Evolutionary conservation across 441 rosid genomes (phyloP).

Genomic region (Bruguiera hainesii): DNA sequence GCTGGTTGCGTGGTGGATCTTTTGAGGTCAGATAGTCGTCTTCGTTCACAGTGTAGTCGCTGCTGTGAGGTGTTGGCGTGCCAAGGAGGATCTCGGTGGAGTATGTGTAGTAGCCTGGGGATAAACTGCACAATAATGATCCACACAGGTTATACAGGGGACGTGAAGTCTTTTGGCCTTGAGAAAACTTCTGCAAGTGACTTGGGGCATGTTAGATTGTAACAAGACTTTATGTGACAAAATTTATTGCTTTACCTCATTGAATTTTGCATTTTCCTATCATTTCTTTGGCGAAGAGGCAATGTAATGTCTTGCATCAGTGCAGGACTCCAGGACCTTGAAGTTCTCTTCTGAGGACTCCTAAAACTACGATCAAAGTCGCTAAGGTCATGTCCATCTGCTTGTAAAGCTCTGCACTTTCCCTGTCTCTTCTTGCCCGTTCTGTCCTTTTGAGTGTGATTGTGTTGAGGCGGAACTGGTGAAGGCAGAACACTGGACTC

Average conservation of each 20-base stretch:
- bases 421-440: conserved; percentile 11
- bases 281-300: conserved; percentile 35
- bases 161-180: background rate
- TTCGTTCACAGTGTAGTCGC: conserved; percentile 72
- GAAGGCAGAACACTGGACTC: conserved; percentile 29
- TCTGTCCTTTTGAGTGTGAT: conserved; percentile 13
- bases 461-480: conserved; percentile 21
- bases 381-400: conserved; percentile 10
- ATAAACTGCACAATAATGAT: conserved; percentile 34
- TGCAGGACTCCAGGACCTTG: conserved; percentile 44
- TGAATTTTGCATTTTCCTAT: conserved; percentile 26
- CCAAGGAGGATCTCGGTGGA: conserved; percentile 43
- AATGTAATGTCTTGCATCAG: conserved; percentile 37
- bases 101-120: conserved; percentile 39
- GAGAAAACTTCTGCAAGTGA: too few relatives aligned
- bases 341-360: conserved; percentile 37
- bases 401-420: conserved; percentile 29
- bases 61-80: conserved; percentile 61
- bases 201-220: background rate
- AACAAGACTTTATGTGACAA: background rate
- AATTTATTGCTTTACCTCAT: conserved; percentile 31
- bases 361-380: conserved; percentile 49
- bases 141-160: background rate
- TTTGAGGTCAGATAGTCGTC: conserved; percentile 51
- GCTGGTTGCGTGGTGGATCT: background rate